These are phyloP conservation scores for Acidiella bohemica DNA, from an alignment of 495 filamentous ascomycete genomes.

Conservation along the genomic window DNA sequence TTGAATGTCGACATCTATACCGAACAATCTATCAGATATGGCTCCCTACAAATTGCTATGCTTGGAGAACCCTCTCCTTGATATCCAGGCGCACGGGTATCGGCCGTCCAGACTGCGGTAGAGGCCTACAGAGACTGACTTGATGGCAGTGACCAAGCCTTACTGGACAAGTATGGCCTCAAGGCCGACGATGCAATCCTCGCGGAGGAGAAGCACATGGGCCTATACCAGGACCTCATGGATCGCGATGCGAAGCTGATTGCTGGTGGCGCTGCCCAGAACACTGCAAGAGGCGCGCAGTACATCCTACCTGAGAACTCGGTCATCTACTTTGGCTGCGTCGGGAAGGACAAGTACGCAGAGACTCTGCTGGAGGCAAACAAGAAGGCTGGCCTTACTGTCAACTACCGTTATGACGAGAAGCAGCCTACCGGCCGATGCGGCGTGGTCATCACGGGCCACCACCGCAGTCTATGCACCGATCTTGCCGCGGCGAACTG, in stretches of 20 bases:
- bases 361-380: conserved; percentile 67
- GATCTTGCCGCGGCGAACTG: conserved; percentile 92
- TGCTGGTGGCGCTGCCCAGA: conserved; percentile 93
- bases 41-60: conserved; percentile 59
- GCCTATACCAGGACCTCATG: conserved; percentile 83
- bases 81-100: conserved; percentile 83
- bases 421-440: conserved; percentile 77
- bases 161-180: conserved; percentile 82
- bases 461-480: conserved; percentile 85
- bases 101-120: conserved; percentile 1
- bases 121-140: neutral
- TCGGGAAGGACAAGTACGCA: conserved; percentile 84
- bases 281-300: conserved; percentile 89
- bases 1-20: no score
- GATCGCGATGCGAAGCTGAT: conserved; percentile 81
- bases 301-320: conserved; percentile 83
- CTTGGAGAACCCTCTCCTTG: conserved; percentile 92
- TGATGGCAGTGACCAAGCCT: conserved; percentile 45
- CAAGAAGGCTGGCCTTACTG: conserved; percentile 69
- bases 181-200: conserved; percentile 97
- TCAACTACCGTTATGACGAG: conserved; percentile 85
- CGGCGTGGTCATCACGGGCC: conserved; percentile 90
- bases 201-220: conserved; percentile 76
- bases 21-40: neutral
- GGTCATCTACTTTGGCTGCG: conserved; percentile 82